Base-by-base conservation (phyloP, 1,284 basidiomycete genomes). In the Xanthoconium separans region DNA sequence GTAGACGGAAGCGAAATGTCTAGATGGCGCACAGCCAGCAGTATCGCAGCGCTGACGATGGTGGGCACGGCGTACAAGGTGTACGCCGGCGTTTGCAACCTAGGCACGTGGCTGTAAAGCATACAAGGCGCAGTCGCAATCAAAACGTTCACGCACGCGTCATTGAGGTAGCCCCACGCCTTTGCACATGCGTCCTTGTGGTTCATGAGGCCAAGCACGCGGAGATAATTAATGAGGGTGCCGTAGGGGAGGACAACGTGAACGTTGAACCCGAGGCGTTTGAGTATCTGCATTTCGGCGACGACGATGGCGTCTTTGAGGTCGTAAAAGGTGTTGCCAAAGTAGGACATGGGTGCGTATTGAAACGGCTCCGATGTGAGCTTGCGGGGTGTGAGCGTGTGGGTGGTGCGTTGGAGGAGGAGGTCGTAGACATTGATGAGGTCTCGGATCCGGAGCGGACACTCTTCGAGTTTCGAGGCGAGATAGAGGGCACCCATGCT, bases 201-300 rank as follows among this genome's bases (percentile, higher is more conserved):
- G 54, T 79, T 78, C 36, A 82, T 83, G 52, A 99, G 77, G 33
- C 92, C 93, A 15, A 99, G 81, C 24, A 98, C 84, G 56, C 93
- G 85, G 59, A 98, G 80, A 70, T 99, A 99, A 74, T 98, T 98
- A 65, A 98, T 89, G 58, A 98, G 82, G 13, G 94, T 93, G 24
- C 90, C 93, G 66, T 98, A 98, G 0, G 97, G 95, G 40, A 98
- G 76, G 15, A 92, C 89, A 46, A 96, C 93, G 64, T 89, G 79
- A 48, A 94, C 89, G 64, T 94, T 89, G 74, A 95, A 95, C 4
- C 91, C 92, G 12, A 95, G 80, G 36, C 95, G 84, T 74, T 99
- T 99, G 58, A 99, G 80, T 18, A 99, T 83, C 69, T 99, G 97
- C 93, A 99, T 98, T 73, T 99, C 97, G 2, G 90, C 87, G 15